Evolutionary conservation across 176 grass and related monocot species (phyloP), one percentile per base, ranked within the genome.

Genomic region (Eragrostis nindensis): DNA sequence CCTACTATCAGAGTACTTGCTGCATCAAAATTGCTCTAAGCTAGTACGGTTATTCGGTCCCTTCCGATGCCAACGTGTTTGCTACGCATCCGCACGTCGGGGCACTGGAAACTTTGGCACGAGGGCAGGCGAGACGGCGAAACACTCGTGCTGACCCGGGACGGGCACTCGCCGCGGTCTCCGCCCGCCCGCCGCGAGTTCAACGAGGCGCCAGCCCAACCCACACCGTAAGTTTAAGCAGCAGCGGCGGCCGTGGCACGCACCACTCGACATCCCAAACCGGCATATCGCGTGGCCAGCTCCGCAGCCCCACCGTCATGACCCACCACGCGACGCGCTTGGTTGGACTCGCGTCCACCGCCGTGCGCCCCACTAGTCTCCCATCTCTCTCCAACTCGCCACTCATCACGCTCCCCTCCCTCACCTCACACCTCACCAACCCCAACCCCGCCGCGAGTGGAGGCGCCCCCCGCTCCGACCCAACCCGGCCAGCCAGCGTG

Each of bases 201-300:
- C 8, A 10, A 10, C 68, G 62, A 48, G 87, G 12, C 72, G 66
- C 87, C 87, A 73, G 73, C 78, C 73, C n/a, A n/a, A n/a, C n/a
- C n/a, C 57, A n/a, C n/a, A 71, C 13, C n/a, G 45, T 32, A 32
- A 15, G 3, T 65, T 12, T 1, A 54, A 11, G 17, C n/a, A n/a
- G 56, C 41, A n/a, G 11, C 48, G n/a, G n/a, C n/a, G 15, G 62
- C 61, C 49, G 39, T 67, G 53, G 22, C 80, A 43, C 78, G 71
- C 64, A 53, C 43, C 8, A 42, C 60, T 30, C 16, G n/a, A n/a
- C n/a, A n/a, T n/a, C n/a, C n/a, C n/a, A n/a, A n/a, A n/a, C n/a
- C n/a, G n/a, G n/a, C n/a, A n/a, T n/a, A n/a, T n/a, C n/a, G 9
- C 66, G 25, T 8, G 41, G 66, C 63, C 16, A 19, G 0, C 61